Conservation (phyloP, 2,329 filamentous ascomycete species). For the Ophiocordyceps sinensis region DNA sequence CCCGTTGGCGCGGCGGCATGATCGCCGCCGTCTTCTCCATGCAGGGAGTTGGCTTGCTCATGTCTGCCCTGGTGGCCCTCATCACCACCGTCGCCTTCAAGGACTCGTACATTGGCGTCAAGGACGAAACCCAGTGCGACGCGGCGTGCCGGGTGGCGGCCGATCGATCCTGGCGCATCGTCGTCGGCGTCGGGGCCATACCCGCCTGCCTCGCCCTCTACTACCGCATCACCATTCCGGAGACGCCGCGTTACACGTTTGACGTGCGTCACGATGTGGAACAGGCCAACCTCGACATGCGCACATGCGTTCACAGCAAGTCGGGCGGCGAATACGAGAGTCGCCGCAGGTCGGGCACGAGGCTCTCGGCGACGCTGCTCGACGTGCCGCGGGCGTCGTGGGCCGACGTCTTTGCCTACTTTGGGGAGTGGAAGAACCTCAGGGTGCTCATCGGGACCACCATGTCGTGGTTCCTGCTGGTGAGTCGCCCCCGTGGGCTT, state of each 20-base stretch:
- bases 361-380: constrained; percentile 35
- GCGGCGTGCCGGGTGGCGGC: constrained; percentile 52
- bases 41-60: constrained; percentile 71
- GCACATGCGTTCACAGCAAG: constrained; percentile 38
- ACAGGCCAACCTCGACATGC: constrained; percentile 60
- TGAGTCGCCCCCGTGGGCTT: constrained; percentile 10
- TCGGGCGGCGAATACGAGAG: constrained; percentile 32
- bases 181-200: constrained; percentile 66
- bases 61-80: constrained; percentile 54
- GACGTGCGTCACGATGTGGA: constrained; percentile 63
- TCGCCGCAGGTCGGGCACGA: constrained; percentile 35
- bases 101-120: constrained; percentile 26
- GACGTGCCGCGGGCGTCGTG: constrained; percentile 55
- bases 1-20: constrained; percentile 70
- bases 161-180: constrained; percentile 69
- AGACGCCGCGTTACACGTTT: constrained; percentile 73
- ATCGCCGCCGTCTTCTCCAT: constrained; percentile 74
- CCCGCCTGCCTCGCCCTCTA: constrained; percentile 71
- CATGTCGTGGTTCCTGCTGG: constrained; percentile 67
- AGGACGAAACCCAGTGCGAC: constrained; percentile 34
- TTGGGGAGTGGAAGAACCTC: constrained; percentile 52
- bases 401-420: constrained; percentile 53
- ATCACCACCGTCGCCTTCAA: constrained; percentile 54
- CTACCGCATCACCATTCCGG: constrained; percentile 73
- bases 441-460: constrained; percentile 64